Evolutionary conservation across 1,284 basidiomycete genomes (phyloP), one percentile per base, ranked within the genome.

Genomic region (Trametes polyzona): DNA sequence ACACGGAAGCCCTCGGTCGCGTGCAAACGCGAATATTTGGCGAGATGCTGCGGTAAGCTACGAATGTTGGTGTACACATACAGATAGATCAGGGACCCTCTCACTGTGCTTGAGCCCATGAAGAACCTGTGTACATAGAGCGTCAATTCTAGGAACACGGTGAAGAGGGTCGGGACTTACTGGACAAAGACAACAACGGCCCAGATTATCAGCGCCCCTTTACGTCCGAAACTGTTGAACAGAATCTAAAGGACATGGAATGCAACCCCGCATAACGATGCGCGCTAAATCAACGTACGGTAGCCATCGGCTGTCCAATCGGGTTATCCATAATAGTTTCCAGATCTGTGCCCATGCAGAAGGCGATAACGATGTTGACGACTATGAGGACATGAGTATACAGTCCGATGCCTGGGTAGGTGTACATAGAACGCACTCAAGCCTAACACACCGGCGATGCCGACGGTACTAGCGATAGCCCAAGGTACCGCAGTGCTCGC

Each of bases 401-500:
- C n/a, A 46, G 5, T 41, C 3, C 1, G 17, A 11, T n/a, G 0
- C 1, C 17, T 16, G 11, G 6, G 6, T 17, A 9, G 2, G 11
- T n/a, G n/a, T 1, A 14, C 8, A 0, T 23, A 36, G 14, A 16
- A 69, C 77, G 47, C 59, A 88, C 87, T 83, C 78, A 82, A 87
- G 14, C 90, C 90, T 9, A 92, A 77, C 4, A 89, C 57, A 41
- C 83, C 80, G 5, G 82, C 76, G n/a, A 83, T 78, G 7, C 71
- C 76, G 24, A 83, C 80, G 0, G 88, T 80, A 49, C 76, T 73
- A 41, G 90, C 77, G 27, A 92, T 91, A 11, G 88, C 87, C 76
- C 80, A 87, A 0, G 90, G 90, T 7, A 92, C 87, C n/a, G 86
- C 87, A 0, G 73, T 78, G 4, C 81, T 78, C 1, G 90, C 90